Base-by-base conservation (phyloP, 2,329 filamentous ascomycete species). In the Cercospora sp. region DNA sequence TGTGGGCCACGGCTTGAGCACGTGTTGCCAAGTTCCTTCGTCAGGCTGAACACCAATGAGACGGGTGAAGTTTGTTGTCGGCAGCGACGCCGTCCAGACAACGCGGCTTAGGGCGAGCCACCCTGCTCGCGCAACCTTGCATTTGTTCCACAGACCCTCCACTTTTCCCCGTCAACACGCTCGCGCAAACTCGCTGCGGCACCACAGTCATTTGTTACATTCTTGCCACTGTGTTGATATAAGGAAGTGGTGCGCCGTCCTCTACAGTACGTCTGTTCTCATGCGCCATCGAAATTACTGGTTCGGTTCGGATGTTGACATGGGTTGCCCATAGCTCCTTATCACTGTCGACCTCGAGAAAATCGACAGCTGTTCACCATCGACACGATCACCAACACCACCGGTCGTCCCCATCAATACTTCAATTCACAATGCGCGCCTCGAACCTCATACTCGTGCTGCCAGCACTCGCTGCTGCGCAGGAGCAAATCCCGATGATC, bases 401-500 rank as follows among this genome's bases (percentile, higher is more conserved):
- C 20, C 55, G 28, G 18, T 18, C 30, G 26, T 8, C 30, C 18
- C 55, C 55, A 33, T 20, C 55, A 31, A 36, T 36, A 33, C 30
- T 23, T 31, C n/a, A 18, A 20, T 20, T 28, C 61, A 62, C 23
- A 18, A 85, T 88, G 86, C 85, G 84, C 80, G 79, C 86, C 79
- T 81, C 83, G 65, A 74, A 84, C 66, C 76, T 86, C 71, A 75
- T 85, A 59, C 79, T 88, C 74, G 80, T 83, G 79, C 80, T 85
- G 55, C 84, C 86, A 69, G 82, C 83, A 70, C 77, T 83, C 60
- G 78, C 82, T 28, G 74, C 80, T 70, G 86, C 86, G 60, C 83
- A 88, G 77, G 82, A 87, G 73, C 87, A 89, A 77, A 78, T 86
- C 48, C 86, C 87, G 36, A 80, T 91, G 74, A 80, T 91, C 70